Evolutionary conservation across 169 alveolate species (phyloP), one percentile per base, ranked within the genome.

Genomic region (Eimeria acervulina): DNA sequence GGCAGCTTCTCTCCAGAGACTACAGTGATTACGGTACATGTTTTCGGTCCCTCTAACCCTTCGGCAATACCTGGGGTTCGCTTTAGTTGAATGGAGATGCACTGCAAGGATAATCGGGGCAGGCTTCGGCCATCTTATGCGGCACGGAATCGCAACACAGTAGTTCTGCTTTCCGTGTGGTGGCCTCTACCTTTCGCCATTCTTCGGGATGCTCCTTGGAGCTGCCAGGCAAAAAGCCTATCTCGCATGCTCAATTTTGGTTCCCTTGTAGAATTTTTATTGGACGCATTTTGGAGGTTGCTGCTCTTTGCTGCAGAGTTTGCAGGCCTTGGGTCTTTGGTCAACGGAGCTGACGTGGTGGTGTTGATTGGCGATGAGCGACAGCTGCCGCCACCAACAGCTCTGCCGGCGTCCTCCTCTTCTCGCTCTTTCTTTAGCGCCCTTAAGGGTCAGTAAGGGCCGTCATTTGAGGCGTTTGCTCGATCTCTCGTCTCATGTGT

Each of bases 291-390:
- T 12, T 52, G 66, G 55, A 26, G 42, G 31, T 0, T 42, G 44
- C 21, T 51, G 72, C 42, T 28, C n/a, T 83, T 52, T 52, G 2
- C 36, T 44, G 66, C 93, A 87, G 93, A 87, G 83, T 87, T 87
- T 40, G 93, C 93, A 38, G 93, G 81, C 63, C 81, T 87, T 7
- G 81, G 78, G 83, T 61, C 93, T n/a, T 36, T 87, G 74, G 93
- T 87, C n/a, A 13, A 87, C 61, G 93, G 93, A 1, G 80, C 76
- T 31, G 93, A 87, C 28, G 38, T 61, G 83, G 93, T 52, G 81
- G 93, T 87, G 40, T 21, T 87, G 63, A 87, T 87, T 23, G 93
- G 93, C n/a, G 93, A 87, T 61, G 93, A 87, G 83, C 70, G 70
- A 33, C 93, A 87, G 40, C 93, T 87, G 80, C 93, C 78, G 6